phyloP scores from a whole-genome alignment of 441 rosid genomes.

The Geranium incanum region DNA sequence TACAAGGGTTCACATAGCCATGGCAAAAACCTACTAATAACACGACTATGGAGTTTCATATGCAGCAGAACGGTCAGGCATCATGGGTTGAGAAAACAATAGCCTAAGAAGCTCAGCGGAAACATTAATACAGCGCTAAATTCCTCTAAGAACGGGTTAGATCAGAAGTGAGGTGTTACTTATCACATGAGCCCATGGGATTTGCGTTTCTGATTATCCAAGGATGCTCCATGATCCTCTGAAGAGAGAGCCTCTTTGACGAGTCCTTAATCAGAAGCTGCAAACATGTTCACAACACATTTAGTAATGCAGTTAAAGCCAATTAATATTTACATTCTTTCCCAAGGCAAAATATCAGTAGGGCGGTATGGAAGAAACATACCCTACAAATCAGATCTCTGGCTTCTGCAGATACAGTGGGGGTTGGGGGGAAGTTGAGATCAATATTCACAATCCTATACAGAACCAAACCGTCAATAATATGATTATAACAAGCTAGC shows the following conservation, averaged over 20 bases:
- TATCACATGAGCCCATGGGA: slow-evolving; percentile 42
- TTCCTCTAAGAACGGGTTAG: no score
- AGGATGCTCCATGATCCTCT: slow-evolving; percentile 76
- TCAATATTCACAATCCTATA: slow-evolving; percentile 76
- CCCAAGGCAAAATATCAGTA: not conserved
- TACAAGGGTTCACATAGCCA: no score
- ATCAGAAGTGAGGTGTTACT: no score
- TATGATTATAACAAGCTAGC: slow-evolving; percentile 3
- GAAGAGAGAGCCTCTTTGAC: slow-evolving; percentile 63
- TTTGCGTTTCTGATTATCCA: slow-evolving; percentile 81
- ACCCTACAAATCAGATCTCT: slow-evolving; percentile 59
- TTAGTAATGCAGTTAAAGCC: not conserved
- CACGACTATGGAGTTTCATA: no score
- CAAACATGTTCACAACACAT: slow-evolving; percentile 15
- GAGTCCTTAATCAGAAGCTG: slow-evolving; percentile 91
- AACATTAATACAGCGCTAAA: no score
- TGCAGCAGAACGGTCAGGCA: no score
- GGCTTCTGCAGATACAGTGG: slow-evolving; percentile 61
- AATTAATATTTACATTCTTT: not conserved
- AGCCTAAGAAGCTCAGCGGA: no score
- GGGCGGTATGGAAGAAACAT: slow-evolving; percentile 12
- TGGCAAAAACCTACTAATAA: no score
- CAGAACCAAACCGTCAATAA: not conserved
- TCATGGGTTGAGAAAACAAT: no score
- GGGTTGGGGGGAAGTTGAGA: slow-evolving; percentile 61